Percentiles rank a stretch among this genome's conserved stretches.
These are phyloP conservation scores for Cryptomeria japonica DNA, from an alignment of 75 land plant species.

Conservation along the genomic window DNA sequence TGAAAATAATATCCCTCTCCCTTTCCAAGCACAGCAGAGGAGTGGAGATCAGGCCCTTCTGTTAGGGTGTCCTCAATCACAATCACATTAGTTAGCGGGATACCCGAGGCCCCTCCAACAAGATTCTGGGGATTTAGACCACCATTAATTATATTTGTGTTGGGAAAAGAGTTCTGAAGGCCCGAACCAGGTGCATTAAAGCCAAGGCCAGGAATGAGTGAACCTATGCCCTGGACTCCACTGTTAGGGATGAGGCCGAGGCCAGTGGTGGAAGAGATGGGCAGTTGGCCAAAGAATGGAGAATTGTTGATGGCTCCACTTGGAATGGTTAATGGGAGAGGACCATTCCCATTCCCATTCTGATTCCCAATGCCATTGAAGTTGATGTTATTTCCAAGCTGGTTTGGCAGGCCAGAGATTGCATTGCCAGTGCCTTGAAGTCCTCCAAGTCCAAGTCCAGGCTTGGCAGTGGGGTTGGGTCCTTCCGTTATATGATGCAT, in stretches of 20 bases:
- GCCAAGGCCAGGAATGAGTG: background rate
- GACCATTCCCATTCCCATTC: background rate
- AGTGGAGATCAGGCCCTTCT: slow-evolving; percentile 6
- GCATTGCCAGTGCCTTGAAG: background rate
- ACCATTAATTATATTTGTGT: background rate
- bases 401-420: background rate
- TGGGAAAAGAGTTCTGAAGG: too few species aligned
- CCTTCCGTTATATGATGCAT: background rate
- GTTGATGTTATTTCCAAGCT: background rate
- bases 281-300: background rate
- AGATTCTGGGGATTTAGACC: too few species aligned
- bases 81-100: background rate
- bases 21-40: slow-evolving; percentile 3
- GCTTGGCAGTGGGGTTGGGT: background rate
- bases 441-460: background rate
- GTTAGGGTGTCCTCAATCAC: slow-evolving; percentile 12
- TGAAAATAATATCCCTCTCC: slow-evolving; percentile 7
- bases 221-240: background rate
- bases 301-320: background rate
- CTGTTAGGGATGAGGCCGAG: too few species aligned
- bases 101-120: too few species aligned
- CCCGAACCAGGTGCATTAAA: background rate
- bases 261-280: background rate
- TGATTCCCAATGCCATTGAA: background rate
- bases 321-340: background rate